These are phyloP conservation scores for Hemisphaericaspora xylanilytica DNA, from an alignment of 1,139 yeast species.

Conservation along the genomic window DNA sequence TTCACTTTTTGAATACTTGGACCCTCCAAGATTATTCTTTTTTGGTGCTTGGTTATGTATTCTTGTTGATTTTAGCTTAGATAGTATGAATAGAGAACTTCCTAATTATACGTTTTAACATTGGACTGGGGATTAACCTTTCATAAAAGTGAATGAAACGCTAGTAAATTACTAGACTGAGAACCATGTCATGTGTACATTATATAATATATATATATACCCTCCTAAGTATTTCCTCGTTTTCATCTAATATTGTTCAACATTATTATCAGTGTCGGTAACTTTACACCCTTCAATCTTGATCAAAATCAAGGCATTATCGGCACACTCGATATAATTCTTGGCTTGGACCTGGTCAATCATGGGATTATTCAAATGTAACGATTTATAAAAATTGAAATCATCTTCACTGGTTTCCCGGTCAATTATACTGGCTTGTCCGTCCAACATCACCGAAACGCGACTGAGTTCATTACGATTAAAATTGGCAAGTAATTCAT, in stretches of 20 bases:
- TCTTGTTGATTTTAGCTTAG: background rate
- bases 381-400: constrained; percentile 55
- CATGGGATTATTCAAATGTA: constrained; percentile 58
- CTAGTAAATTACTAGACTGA: too few relatives aligned
- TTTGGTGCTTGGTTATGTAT: too few relatives aligned
- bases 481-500: constrained; percentile 64
- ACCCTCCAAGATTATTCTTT: too few relatives aligned
- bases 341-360: constrained; percentile 68
- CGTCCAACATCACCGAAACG: constrained; percentile 75
- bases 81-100: too few relatives aligned
- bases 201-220: too few relatives aligned
- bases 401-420: constrained; percentile 38
- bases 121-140: too few relatives aligned
- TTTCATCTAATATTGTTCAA: constrained; percentile 38
- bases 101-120: too few relatives aligned
- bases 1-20: too few relatives aligned
- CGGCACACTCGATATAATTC: constrained; percentile 48
- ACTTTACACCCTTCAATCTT: constrained; percentile 66
- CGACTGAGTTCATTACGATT: constrained; percentile 76
- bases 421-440: constrained; percentile 60
- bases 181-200: too few relatives aligned
- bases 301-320: constrained; percentile 64
- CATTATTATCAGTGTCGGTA: constrained; percentile 76
- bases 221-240: too few relatives aligned
- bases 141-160: too few relatives aligned